Percentiles rank a stretch among this genome's conserved stretches.
Evolutionary conservation across 148 eudicot genomes (phyloP).

Genomic region (Bassia scoparia): DNA sequence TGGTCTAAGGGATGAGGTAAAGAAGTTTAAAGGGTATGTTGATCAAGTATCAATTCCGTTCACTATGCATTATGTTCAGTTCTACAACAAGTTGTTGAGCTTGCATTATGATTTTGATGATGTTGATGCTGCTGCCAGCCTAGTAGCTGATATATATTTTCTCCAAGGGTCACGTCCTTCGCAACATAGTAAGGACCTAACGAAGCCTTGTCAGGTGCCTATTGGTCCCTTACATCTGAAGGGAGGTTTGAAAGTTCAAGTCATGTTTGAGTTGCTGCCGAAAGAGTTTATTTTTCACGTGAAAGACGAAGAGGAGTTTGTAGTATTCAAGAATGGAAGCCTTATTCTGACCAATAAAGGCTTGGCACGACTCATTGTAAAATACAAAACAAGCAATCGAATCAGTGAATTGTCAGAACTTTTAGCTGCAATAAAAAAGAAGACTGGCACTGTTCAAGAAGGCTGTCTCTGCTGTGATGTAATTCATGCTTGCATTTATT

Average conservation of each 20-base stretch:
- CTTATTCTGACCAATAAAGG: constrained; percentile 60
- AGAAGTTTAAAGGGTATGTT: constrained; percentile 51
- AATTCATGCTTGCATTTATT: constrained; percentile 58
- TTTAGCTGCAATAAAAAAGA: constrained; percentile 44
- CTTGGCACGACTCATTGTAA: constrained; percentile 48
- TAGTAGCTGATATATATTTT: constrained; percentile 52
- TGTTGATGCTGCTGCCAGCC: constrained; percentile 56
- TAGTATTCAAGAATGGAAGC: constrained; percentile 44
- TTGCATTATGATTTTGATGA: constrained; percentile 72
- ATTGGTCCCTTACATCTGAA: constrained; percentile 65
- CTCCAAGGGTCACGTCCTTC: constrained; percentile 24
- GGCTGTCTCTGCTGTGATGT: constrained; percentile 48
- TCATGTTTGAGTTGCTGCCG: constrained; percentile 52
- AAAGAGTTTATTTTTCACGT: constrained; percentile 47
- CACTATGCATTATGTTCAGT: constrained; percentile 48
- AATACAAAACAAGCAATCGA: constrained; percentile 46
- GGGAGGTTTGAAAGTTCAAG: constrained; percentile 49
- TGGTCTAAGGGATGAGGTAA: constrained; percentile 70
- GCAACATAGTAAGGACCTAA: constrained; percentile 28
- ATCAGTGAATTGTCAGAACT: constrained; percentile 61
- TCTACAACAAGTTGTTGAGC: constrained; percentile 63
- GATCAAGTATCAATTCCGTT: constrained; percentile 48
- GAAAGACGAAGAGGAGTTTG: constrained; percentile 43
- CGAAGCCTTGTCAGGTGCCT: constrained; percentile 43
- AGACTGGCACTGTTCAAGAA: constrained; percentile 22